Base-by-base conservation (phyloP, 176 grass and related monocot species). In the Saccharum officinarum region DNA sequence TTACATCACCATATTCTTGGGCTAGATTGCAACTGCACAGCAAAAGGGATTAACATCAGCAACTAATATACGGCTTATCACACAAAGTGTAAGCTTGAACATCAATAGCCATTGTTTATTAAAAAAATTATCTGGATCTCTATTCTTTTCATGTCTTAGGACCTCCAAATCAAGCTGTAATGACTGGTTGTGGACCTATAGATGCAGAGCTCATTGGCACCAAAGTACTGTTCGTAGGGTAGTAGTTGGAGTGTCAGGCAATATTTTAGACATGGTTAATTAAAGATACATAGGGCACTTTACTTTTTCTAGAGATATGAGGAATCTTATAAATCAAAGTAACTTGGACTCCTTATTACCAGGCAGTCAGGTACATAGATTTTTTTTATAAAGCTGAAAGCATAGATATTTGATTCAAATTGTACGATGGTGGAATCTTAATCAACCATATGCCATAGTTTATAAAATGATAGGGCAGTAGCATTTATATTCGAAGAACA, bases 1-100 rank as follows among this genome's bases (percentile, higher is more conserved):
- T 93, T 40, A 95, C 85, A 57, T 98, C 91, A 77, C 93, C 95
- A 87, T 95, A 93, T 87, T 95, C 92, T 87, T 98, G 95, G 55
- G 89, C 89, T 71, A 98, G 93, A 75, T 88, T 93, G 83, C 90
- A 94, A 88, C 95, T 97, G 84, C 41, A 86, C 75, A 67, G 41
- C 39, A 90, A 59, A 66, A 66, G 65, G 37, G 66, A 22, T 46
- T 55, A 50, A 41, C n/a, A 67, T 82, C 67, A 82, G 65, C 70
- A 81, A 6, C 63, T 42, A 73, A 34, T 2, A 18, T 60, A 3
- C 12, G 33, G 16, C 7, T 28, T 38, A 57, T 69, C 34, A 38
- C 33, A 77, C n/a, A 22, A 45, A 45, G 47, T 16, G 2, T 8
- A 42, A 22, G 8, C 17, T 16, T 23, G 8, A 17, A 15, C 9